These are phyloP conservation scores for Penicillium lagena DNA, from an alignment of 495 filamentous ascomycete genomes.

Conservation along the genomic window DNA sequence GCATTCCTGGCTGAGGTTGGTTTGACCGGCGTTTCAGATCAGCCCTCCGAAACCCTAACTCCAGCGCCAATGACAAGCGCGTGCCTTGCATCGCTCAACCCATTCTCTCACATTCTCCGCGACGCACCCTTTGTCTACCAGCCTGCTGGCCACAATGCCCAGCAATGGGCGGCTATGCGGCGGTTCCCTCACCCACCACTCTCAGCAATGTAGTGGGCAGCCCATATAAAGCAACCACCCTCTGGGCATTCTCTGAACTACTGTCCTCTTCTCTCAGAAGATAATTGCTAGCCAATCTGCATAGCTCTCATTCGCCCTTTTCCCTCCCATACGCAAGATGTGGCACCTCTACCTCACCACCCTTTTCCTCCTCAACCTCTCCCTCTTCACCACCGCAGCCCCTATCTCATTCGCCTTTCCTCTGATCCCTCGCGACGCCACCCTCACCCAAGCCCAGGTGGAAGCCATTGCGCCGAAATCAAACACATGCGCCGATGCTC, in stretches of 20 bases:
- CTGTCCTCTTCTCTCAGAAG: too few relatives aligned
- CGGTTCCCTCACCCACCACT: not conserved
- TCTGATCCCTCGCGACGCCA: not conserved
- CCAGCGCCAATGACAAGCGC: too few relatives aligned
- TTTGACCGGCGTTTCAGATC: too few relatives aligned
- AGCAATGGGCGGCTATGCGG: not conserved
- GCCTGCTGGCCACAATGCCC: too few relatives aligned
- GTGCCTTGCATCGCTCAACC: not conserved
- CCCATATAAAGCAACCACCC: conserved; percentile 2
- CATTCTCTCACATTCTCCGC: conserved; percentile 1
- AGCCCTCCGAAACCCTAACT: too few relatives aligned
- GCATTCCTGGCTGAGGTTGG: too few relatives aligned
- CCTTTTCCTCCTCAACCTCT: conserved; percentile 9
- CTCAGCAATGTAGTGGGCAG: too few relatives aligned
- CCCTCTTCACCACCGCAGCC: conserved; percentile 8
- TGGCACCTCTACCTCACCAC: conserved; percentile 1
- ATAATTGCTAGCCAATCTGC: too few relatives aligned
- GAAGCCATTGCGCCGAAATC: conserved; percentile 48
- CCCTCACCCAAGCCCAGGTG: conserved; percentile 40
- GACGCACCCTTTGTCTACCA: not conserved
- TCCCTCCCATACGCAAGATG: not conserved
- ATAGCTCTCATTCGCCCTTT: not conserved
- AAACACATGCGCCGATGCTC: conserved; percentile 36
- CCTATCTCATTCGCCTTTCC: conserved; percentile 4
- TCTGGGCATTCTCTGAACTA: too few relatives aligned